Evolutionary conservation across 306 rosid species (phyloP), one percentile per base, ranked within the genome.

Genomic region (Cotoneaster glaucophyllus): DNA sequence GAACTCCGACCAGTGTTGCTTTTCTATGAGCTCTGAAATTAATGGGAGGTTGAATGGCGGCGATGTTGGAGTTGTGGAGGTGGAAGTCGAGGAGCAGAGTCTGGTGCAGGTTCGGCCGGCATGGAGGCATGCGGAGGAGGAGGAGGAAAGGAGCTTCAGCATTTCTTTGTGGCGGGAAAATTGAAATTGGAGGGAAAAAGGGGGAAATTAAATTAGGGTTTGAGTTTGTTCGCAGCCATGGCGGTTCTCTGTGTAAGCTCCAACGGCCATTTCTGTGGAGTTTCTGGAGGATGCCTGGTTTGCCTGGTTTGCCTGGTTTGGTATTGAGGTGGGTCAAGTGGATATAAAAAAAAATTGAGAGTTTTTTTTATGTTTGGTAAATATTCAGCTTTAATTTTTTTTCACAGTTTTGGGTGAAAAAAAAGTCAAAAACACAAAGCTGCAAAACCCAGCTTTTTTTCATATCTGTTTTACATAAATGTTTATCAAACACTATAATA

Each of bases 1-100:
- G 79, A 93, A 90, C 78, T 85, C 82, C 32, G 87, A 86, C 98
- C 98, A 91, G 59, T 84, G 97, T 22, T 90, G 96, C 80, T 89
- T 84, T 69, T 83, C 85, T 80, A 93, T 85, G 76, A 91, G 80
- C 77, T 93, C 88, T 65, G 84, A 82, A 67, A 88, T 80, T 9
- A 71, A 31, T 8, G 77, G 67, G 41, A 80, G 59, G 71, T 52
- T 67, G 44, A 89, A 70, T 14, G 79, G 67, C 43, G 43, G 67
- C 41, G 80, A n/a, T 26, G 9, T 74, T 73, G 86, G 71, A 63
- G 56, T 86, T 71, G 83, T 11, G 67, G 63, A n/a, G 8, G 32
- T 11, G 32, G 76, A 64, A 44, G 67, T 43, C 71, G 63, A 41
- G 77, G 79, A 65, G 29, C 78, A 74, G 50, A 76, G 69, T 25